Evolutionary conservation across 345 rosid species (phyloP).

Genomic region (Euphorbia tirucalli): DNA sequence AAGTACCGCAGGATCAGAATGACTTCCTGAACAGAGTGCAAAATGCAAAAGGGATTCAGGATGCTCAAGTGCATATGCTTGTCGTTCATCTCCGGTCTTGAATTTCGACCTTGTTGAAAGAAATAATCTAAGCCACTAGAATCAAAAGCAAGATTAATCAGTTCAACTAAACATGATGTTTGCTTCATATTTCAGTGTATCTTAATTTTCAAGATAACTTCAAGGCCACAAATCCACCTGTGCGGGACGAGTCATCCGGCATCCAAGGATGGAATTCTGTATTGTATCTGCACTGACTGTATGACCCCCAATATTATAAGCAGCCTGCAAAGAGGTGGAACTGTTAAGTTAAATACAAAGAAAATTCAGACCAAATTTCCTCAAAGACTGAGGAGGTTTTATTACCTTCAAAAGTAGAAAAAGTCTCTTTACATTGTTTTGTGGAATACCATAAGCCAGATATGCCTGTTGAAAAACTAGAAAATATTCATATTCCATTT

Average conservation of each 20-base stretch:
- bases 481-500: slow-evolving; percentile 7
- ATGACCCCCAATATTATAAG: slow-evolving; percentile 90
- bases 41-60: slow-evolving; percentile 77
- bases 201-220: slow-evolving; percentile 7
- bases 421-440: slow-evolving; percentile 79
- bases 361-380: background rate
- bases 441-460: slow-evolving; percentile 91
- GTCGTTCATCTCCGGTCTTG: slow-evolving; percentile 69
- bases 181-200: background rate
- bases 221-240: slow-evolving; percentile 50
- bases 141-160: slow-evolving; percentile 25
- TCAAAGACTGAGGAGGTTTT: background rate
- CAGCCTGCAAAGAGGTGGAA: slow-evolving; percentile 62
- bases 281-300: slow-evolving; percentile 81
- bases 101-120: slow-evolving; percentile 66
- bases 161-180: slow-evolving; percentile 3
- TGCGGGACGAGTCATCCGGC: slow-evolving; percentile 92
- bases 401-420: slow-evolving; percentile 75
- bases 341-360: slow-evolving; percentile 15
- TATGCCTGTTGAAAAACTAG: slow-evolving; percentile 49
- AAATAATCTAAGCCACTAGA: slow-evolving; percentile 79
- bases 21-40: slow-evolving; percentile 87
- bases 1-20: slow-evolving; percentile 95
- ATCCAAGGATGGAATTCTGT: slow-evolving; percentile 71
- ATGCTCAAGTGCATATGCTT: slow-evolving; percentile 57